Evolutionary conservation across 2,329 filamentous ascomycete genomes (phyloP).

Genomic region (Colletotrichum australisinense): DNA sequence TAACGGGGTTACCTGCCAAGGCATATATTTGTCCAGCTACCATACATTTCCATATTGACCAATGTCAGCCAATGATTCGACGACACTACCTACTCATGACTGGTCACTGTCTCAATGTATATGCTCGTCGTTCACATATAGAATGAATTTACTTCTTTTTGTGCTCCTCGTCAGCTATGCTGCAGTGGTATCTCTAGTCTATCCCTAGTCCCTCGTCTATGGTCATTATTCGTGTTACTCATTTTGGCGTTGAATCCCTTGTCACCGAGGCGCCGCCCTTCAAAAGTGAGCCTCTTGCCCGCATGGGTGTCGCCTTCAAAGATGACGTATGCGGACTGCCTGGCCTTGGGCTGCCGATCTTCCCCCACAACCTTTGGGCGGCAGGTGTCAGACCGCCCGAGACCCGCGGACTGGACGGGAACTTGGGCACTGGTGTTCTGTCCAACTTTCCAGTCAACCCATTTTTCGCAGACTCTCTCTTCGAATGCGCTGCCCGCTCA

Average conservation of each 20-base stretch:
- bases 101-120: not conserved
- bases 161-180: not conserved
- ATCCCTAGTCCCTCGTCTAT: not conserved
- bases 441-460: slow-evolving; percentile 71
- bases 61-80: not conserved
- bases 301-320: slow-evolving; percentile 50
- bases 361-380: slow-evolving; percentile 75
- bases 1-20: not conserved
- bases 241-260: not conserved
- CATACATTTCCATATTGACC: not conserved
- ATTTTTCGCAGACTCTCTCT: slow-evolving; percentile 69
- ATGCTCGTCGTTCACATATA: not conserved
- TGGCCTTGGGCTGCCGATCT: slow-evolving; percentile 61
- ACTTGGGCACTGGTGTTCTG: slow-evolving; percentile 74
- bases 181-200: not conserved
- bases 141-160: too few species aligned
- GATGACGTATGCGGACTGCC: slow-evolving; percentile 48
- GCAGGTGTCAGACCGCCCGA: slow-evolving; percentile 76
- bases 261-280: slow-evolving; percentile 45
- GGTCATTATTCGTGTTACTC: slow-evolving; percentile 10
- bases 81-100: not conserved
- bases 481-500: slow-evolving; percentile 80
- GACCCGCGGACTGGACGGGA: slow-evolving; percentile 73
- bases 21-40: not conserved
- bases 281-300: slow-evolving; percentile 51